Percentiles rank a stretch among this genome's conserved stretches.
phyloP scores from a whole-genome alignment of 345 rosid genomes.

The Corchorus capsularis region DNA sequence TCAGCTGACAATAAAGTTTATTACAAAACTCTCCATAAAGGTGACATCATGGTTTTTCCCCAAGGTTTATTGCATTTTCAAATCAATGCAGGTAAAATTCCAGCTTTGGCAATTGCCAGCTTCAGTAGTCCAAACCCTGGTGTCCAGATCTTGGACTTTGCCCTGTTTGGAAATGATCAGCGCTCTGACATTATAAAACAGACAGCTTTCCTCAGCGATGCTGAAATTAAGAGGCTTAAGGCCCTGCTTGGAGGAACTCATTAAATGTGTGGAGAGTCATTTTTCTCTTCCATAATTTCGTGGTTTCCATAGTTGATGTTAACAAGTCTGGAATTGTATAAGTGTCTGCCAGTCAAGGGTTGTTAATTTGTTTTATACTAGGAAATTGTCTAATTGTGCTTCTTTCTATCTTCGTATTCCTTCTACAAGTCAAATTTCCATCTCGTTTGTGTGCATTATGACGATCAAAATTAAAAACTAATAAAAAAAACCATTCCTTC shows the following conservation, averaged over 20 bases:
- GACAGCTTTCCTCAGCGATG: slow-evolving; percentile 66
- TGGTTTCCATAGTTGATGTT: neutral
- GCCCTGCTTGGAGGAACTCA: slow-evolving; percentile 82
- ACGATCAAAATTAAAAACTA: neutral
- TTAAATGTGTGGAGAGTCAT: slow-evolving; percentile 21
- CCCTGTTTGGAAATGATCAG: slow-evolving; percentile 63
- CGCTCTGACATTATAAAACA: slow-evolving; percentile 55
- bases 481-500: neutral
- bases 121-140: slow-evolving; percentile 78
- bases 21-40: slow-evolving; percentile 48
- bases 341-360: neutral
- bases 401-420: neutral
- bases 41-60: slow-evolving; percentile 80
- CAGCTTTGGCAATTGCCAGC: slow-evolving; percentile 56
- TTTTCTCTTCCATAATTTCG: neutral
- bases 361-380: neutral
- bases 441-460: neutral
- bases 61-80: slow-evolving; percentile 80
- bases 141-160: slow-evolving; percentile 67
- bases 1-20: slow-evolving; percentile 58
- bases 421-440: neutral
- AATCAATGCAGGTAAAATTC: slow-evolving; percentile 47
- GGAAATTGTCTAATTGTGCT: neutral
- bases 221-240: slow-evolving; percentile 78
- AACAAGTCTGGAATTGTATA: neutral